phyloP scores from a whole-genome alignment of 495 filamentous ascomycete genomes.

The Jackrogersella minutella region DNA sequence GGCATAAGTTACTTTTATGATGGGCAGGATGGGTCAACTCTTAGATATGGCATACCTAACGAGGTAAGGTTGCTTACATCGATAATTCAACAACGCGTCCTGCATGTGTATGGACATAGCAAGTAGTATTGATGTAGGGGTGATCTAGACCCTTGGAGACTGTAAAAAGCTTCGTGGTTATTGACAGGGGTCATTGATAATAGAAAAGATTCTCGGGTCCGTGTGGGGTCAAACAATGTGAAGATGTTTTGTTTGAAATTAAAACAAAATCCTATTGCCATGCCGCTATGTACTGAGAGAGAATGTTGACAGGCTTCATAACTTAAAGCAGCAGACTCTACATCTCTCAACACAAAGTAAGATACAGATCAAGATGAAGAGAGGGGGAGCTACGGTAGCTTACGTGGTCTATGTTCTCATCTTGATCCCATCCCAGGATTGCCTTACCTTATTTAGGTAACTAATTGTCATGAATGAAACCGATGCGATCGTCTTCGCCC shows the following conservation, averaged over 20 bases:
- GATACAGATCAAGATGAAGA: background rate
- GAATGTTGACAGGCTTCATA: background rate
- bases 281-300: background rate
- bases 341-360: no score
- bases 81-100: background rate
- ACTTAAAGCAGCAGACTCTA: background rate
- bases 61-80: no score
- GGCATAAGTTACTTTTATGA: background rate
- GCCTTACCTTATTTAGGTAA: slow-evolving; percentile 13
- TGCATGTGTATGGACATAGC: background rate
- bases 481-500: background rate
- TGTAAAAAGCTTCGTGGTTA: background rate
- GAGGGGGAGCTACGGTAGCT: background rate
- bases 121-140: no score
- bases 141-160: background rate
- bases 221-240: background rate
- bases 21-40: no score
- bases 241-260: background rate
- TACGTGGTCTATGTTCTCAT: background rate
- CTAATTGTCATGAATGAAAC: background rate
- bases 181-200: background rate
- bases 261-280: background rate
- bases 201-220: background rate
- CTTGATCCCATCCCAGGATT: no score
- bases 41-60: background rate